A percentile compares a stretch with the other conserved stretches of the same genome.
Evolutionary conservation across 192 early-diverging fungal genomes (phyloP).

Genomic region (Podila horticola): DNA sequence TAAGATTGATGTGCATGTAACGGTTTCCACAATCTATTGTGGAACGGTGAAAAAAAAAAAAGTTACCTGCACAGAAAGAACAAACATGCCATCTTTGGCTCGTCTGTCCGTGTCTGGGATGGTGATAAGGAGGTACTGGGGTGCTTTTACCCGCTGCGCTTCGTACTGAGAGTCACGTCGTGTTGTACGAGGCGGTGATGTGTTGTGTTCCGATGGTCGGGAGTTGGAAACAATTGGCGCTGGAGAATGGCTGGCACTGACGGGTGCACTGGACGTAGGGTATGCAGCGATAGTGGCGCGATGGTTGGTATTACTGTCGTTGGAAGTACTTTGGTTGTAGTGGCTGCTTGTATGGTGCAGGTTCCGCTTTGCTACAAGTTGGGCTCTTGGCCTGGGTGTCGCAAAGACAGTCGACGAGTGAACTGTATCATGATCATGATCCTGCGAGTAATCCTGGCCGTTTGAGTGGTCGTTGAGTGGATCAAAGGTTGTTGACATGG

Average conservation of each 20-base stretch:
- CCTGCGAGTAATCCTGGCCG: neutral
- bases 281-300: neutral
- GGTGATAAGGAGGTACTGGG: slow-evolving; percentile 43
- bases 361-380: neutral
- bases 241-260: slow-evolving; percentile 3
- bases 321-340: neutral
- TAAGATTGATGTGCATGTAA: too few species aligned
- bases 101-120: slow-evolving; percentile 35
- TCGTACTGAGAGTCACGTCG: slow-evolving; percentile 40
- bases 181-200: neutral
- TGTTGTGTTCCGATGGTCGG: neutral
- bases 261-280: neutral
- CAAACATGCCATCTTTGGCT: slow-evolving; percentile 43
- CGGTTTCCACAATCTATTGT: neutral
- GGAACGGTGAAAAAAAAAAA: neutral
- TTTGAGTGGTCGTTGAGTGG: neutral
- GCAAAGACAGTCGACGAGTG: neutral
- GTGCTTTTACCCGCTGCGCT: slow-evolving; percentile 36
- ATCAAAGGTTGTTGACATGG: neutral
- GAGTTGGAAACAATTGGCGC: neutral
- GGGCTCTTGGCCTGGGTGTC: neutral
- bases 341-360: neutral
- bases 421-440: neutral
- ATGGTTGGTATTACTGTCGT: neutral
- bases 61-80: slow-evolving; percentile 34